Evolutionary conservation across 352 stramenopile genomes (phyloP).

Genomic region (Elongisporangium anandrum): DNA sequence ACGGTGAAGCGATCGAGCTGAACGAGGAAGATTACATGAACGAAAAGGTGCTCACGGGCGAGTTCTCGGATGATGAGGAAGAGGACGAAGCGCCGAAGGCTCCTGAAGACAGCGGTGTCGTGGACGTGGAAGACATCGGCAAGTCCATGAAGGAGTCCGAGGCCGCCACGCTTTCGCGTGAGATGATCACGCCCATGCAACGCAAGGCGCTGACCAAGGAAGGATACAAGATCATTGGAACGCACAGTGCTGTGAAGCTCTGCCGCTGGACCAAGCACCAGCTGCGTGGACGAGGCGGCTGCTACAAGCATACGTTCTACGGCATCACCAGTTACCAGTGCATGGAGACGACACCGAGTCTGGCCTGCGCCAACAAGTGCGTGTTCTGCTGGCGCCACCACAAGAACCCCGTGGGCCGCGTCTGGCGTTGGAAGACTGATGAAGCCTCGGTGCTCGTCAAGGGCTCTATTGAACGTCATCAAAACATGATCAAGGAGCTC

Average conservation of each 20-base stretch:
- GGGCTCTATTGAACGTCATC: constrained; percentile 87
- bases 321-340: constrained; percentile 99
- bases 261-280: constrained; percentile 99
- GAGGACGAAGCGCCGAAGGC: constrained; percentile 30
- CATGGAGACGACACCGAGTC: constrained; percentile 97
- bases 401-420: constrained; percentile 97
- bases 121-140: constrained; percentile 87
- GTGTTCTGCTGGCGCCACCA: constrained; percentile 99
- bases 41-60: constrained; percentile 66
- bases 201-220: constrained; percentile 94
- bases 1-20: constrained; percentile 51
- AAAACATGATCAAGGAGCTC: constrained; percentile 94
- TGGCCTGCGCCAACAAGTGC: constrained; percentile 99
- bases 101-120: constrained; percentile 39
- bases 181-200: constrained; percentile 97
- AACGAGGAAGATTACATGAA: constrained; percentile 88
- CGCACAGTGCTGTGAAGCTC: constrained; percentile 97
- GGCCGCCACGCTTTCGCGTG: constrained; percentile 56
- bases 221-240: constrained; percentile 98
- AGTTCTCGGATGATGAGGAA: constrained; percentile 67
- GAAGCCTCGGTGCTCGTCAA: constrained; percentile 94
- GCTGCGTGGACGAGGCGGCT: constrained; percentile 93
- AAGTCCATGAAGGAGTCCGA: constrained; percentile 84
- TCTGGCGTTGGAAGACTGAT: constrained; percentile 98
- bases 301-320: constrained; percentile 99